phyloP scores from a whole-genome alignment of 148 eudicot species.

The Cornus suecica region DNA sequence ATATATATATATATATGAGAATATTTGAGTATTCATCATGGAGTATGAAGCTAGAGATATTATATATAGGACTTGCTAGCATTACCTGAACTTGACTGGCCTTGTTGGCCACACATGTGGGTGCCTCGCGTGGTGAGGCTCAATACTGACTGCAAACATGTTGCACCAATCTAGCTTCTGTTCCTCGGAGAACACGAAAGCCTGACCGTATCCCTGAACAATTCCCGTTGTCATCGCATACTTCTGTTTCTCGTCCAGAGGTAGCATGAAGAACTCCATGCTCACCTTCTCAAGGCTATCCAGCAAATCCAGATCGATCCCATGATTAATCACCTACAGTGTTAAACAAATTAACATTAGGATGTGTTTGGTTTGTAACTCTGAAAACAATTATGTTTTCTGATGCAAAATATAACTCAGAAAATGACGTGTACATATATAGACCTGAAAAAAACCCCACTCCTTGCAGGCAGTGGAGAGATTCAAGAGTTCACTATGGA shows the following conservation, averaged over 20 bases:
- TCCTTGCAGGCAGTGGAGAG: constrained; percentile 62
- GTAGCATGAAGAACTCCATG: constrained; percentile 77
- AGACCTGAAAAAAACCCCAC: constrained; percentile 99
- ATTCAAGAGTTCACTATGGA: constrained; percentile 42
- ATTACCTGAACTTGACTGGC: constrained; percentile 67
- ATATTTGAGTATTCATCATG: no score
- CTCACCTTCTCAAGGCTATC: constrained; percentile 56
- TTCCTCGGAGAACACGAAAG: constrained; percentile 85
- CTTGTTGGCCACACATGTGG: constrained; percentile 77
- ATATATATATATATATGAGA: no score
- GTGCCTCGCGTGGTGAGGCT: constrained; percentile 56
- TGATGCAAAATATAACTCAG: background rate
- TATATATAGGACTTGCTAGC: background rate
- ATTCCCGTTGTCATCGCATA: constrained; percentile 83
- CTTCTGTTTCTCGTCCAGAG: constrained; percentile 78
- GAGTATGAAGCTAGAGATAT: no score
- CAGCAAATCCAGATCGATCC: constrained; percentile 48
- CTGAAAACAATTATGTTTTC: no score
- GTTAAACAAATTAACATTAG: no score
- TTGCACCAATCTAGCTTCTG: constrained; percentile 99
- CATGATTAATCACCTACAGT: constrained; percentile 84
- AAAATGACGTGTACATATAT: background rate
- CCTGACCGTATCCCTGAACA: constrained; percentile 95
- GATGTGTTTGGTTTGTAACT: no score
- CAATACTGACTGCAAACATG: constrained; percentile 85